A percentile compares a stretch with the other conserved stretches of the same genome.
Evolutionary conservation across 768 basidiomycete genomes (phyloP).

Genomic region (Pleurotus salmoneostramineus): DNA sequence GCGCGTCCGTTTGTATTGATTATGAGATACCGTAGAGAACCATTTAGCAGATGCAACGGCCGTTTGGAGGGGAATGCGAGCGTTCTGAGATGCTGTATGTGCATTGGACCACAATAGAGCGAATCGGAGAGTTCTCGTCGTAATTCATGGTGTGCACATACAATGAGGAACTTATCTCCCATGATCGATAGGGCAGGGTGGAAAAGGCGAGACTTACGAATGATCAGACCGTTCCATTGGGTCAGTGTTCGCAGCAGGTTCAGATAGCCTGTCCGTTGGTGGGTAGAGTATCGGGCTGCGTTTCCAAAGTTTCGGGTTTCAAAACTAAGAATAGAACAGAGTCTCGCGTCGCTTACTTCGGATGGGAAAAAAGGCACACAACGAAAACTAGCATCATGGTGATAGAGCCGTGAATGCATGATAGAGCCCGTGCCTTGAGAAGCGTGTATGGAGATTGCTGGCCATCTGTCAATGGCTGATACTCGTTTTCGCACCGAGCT

Average conservation of each 20-base stretch:
- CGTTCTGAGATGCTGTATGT: background rate
- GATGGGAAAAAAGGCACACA: constrained; percentile 4
- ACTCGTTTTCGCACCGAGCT: background rate
- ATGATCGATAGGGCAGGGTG: constrained; percentile 1
- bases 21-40: background rate
- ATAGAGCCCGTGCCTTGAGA: constrained; percentile 6
- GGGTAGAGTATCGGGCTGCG: background rate
- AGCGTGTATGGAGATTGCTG: constrained; percentile 1
- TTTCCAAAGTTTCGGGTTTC: constrained; percentile 4
- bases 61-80: background rate
- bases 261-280: constrained; percentile 2
- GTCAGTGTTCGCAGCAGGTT: constrained; percentile 6
- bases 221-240: constrained; percentile 1
- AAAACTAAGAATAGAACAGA: constrained; percentile 1
- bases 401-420: background rate
- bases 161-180: constrained; percentile 3
- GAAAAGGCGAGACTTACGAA: background rate
- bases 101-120: background rate
- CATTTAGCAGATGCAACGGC: background rate
- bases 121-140: constrained; percentile 5
- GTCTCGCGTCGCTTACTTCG: background rate
- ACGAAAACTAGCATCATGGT: background rate
- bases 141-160: background rate
- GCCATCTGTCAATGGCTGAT: background rate
- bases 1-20: background rate